A percentile compares a stretch with the other conserved stretches of the same genome.
Conservation (phyloP, 1,284 basidiomycete species). For the Xanthoconium separans region DNA sequence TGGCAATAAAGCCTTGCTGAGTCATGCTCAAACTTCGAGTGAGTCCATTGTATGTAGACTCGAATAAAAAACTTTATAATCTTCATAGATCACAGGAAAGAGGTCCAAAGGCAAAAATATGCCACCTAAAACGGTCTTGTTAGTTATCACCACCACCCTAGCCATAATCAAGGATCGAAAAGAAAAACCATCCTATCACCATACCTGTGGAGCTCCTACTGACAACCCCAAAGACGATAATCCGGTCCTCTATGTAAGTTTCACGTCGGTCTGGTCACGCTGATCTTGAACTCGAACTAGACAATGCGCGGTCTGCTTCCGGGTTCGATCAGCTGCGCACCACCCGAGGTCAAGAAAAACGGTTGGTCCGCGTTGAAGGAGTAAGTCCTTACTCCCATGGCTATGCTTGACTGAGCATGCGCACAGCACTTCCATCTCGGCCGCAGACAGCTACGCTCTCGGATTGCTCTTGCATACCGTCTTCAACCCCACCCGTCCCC, state of each 20-base stretch:
- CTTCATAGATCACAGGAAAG: too few relatives aligned
- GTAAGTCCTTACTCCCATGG: conserved; percentile 45
- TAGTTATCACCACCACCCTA: too few relatives aligned
- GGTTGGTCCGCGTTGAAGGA: conserved; percentile 86
- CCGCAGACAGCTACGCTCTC: conserved; percentile 83
- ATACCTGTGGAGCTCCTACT: too few relatives aligned
- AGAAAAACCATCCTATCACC: too few relatives aligned
- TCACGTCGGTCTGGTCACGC: conserved; percentile 3
- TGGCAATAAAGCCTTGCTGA: too few relatives aligned
- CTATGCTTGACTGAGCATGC: conserved; percentile 1
- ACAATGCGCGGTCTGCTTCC: conserved; percentile 70
- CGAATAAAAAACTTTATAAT: too few relatives aligned
- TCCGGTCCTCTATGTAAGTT: conserved; percentile 77
- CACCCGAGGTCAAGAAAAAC: conserved; percentile 89
- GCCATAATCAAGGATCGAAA: too few relatives aligned
- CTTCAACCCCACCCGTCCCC: conserved; percentile 80
- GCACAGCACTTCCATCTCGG: conserved; percentile 65
- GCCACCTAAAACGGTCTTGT: too few relatives aligned
- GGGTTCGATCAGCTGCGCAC: conserved; percentile 54
- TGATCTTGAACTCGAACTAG: conserved; percentile 41
- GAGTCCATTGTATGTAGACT: too few relatives aligned
- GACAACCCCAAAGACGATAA: conserved; percentile 78
- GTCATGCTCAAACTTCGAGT: too few relatives aligned
- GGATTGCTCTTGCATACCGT: conserved; percentile 82
- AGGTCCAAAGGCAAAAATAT: too few relatives aligned